Conservation (phyloP, 345 rosid species). For the Heritiera fomes region DNA sequence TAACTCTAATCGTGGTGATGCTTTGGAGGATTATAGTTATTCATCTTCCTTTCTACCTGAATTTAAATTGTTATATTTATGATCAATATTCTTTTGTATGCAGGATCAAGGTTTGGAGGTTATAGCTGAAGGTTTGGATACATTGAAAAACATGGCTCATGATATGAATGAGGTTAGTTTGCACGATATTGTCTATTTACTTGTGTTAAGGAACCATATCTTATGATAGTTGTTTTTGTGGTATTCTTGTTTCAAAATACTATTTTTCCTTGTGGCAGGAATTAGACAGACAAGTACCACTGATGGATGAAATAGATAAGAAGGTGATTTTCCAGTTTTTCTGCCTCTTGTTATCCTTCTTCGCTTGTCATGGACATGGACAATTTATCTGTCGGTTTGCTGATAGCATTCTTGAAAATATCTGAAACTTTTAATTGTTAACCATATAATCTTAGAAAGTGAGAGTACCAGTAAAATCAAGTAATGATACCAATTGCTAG, state of each 20-base stretch:
- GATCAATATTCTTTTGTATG: background rate
- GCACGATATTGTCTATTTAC: background rate
- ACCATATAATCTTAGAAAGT: background rate
- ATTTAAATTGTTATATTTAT: background rate
- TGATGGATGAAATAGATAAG: conserved; percentile 73
- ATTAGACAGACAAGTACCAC: conserved; percentile 60
- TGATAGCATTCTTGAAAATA: background rate
- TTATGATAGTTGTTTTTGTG: background rate
- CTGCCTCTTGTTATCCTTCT: background rate
- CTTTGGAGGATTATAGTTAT: conserved; percentile 2
- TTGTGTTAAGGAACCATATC: background rate
- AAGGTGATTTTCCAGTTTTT: conserved; percentile 43
- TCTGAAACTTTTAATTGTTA: background rate
- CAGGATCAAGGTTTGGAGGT: conserved; percentile 73
- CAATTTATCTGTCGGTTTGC: background rate
- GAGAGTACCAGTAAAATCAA: background rate
- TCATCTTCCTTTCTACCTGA: background rate
- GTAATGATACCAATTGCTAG: background rate
- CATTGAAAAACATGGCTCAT: conserved; percentile 63
- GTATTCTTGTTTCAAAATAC: background rate
- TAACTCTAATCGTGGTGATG: background rate
- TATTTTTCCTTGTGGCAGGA: conserved; percentile 45
- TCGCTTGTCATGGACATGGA: background rate
- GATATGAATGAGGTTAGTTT: conserved; percentile 65
- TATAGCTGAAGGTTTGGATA: conserved; percentile 73